Evolutionary conservation across 805 yeast genomes (phyloP).

Genomic region (Lipomyces yamadae): DNA sequence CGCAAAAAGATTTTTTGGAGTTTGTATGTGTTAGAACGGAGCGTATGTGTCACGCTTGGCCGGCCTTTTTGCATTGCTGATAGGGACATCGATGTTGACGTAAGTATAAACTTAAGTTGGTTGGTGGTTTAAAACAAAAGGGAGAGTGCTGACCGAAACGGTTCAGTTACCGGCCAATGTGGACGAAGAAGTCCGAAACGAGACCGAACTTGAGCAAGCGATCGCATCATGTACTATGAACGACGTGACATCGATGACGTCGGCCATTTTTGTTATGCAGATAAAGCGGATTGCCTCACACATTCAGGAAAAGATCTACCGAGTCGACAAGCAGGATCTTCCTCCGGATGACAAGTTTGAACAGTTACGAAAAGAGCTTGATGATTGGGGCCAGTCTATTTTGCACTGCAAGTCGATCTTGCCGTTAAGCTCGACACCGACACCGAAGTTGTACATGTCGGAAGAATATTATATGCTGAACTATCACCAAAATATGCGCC

Average conservation of each 20-base stretch:
- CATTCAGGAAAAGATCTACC: conserved; percentile 33
- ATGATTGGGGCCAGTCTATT: conserved; percentile 28
- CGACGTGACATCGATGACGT: conserved; percentile 29
- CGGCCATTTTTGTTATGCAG: conserved; percentile 29
- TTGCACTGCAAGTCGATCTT: conserved; percentile 18
- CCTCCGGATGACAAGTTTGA: conserved; percentile 30
- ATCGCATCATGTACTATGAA: conserved; percentile 16
- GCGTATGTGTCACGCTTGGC: conserved; percentile 33
- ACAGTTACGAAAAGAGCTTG: conserved; percentile 26
- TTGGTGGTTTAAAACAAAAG: too few relatives aligned
- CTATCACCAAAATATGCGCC: conserved; percentile 31
- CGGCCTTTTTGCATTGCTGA: conserved; percentile 37
- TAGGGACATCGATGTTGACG: conserved; percentile 36
- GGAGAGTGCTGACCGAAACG: background rate
- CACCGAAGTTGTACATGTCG: conserved; percentile 30
- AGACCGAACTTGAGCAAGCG: conserved; percentile 27
- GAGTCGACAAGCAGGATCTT: conserved; percentile 33
- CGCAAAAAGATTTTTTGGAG: conserved; percentile 32
- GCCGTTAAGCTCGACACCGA: conserved; percentile 28
- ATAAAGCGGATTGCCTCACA: conserved; percentile 31
- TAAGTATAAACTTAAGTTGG: background rate
- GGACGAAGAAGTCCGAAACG: conserved; percentile 32
- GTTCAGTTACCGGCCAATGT: conserved; percentile 34
- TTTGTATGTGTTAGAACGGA: conserved; percentile 31
- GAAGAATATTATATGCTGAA: conserved; percentile 34